A percentile compares a stretch with the other conserved stretches of the same genome.
Evolutionary conservation across 1,284 basidiomycete species (phyloP).

Genomic region (Ganoderma lucidum): DNA sequence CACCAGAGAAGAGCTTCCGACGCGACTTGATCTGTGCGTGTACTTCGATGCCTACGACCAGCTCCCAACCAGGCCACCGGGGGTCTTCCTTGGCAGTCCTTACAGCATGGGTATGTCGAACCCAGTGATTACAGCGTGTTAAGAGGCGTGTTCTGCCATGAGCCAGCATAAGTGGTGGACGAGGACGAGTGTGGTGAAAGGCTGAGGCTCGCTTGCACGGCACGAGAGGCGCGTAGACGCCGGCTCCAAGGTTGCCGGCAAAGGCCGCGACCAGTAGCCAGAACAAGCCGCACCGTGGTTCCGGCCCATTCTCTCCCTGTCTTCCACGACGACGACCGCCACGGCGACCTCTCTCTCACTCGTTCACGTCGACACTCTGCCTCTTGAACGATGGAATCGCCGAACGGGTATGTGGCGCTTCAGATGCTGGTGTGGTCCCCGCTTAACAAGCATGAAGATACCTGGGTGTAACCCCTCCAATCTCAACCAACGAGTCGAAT

Average conservation of each 20-base stretch:
- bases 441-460: conserved; percentile 51
- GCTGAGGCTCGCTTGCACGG: background rate
- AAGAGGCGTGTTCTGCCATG: conserved; percentile 32
- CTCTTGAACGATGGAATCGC: conserved; percentile 18
- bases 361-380: background rate
- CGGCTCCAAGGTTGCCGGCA: conserved; percentile 23
- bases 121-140: conserved; percentile 13
- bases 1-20: conserved; percentile 91
- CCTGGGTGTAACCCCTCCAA: conserved; percentile 90
- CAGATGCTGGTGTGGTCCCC: background rate
- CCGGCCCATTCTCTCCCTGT: conserved; percentile 26
- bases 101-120: conserved; percentile 29
- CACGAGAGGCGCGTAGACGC: conserved; percentile 11
- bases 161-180: conserved; percentile 35
- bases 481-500: conserved; percentile 81
- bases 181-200: conserved; percentile 5
- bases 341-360: conserved; percentile 4
- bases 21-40: conserved; percentile 93
- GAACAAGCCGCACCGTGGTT: conserved; percentile 26
- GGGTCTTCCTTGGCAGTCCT: conserved; percentile 40
- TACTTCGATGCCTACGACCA: conserved; percentile 94
- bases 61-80: conserved; percentile 77
- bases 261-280: conserved; percentile 18
- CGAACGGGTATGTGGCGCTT: conserved; percentile 32
- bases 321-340: conserved; percentile 27